Base-by-base conservation (phyloP, 768 basidiomycete genomes). In the Tulasnella sp. region DNA sequence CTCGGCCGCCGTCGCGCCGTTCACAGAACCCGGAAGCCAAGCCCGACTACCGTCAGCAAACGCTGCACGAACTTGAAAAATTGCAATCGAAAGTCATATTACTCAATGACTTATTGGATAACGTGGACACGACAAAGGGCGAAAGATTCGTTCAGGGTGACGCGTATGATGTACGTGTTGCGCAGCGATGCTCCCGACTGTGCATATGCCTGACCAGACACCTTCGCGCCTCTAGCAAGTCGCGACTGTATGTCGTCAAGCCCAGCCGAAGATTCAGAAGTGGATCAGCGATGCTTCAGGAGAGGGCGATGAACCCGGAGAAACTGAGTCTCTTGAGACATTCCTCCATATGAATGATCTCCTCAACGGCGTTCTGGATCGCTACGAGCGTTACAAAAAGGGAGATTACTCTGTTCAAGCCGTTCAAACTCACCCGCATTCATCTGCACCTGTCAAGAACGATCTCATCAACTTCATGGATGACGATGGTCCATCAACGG, bases 61-160 rank as follows among this genome's bases (percentile, higher is more conserved):
- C 95, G 0, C 81, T 95, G 40, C 88, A 87, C 1, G 97, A 98
- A 76, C 87, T 98, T 37, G 93, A 92, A 77, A 96, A 96, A 79
- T 84, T 99, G 19, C 95, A 98, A 81, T 89, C 89, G 78, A 95
- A 98, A 79, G 94, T 97, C 67, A 88, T 98, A 22, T 80, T 98
- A n/a, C 83, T 98, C 41, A 97, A 96, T 77, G 96, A 99, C 80
- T 90, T 99, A 90, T 83, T 99, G 63, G 95, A 98, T 75, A 98
- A 98, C 77, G 90, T 91, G 22, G 90, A 92, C 72, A 82, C 81
- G 11, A 80, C 82, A 65, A 83, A 86, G 47, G 87, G 91, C 3
- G 95, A 98, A 81, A 83, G 82, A 73, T 92, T 95, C 76, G 93
- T 87, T 39, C 82, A 86, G 39, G 96, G 97, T 4, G 97, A 99